These are phyloP conservation scores for Apiospora pterosperma DNA, from an alignment of 2,329 filamentous ascomycete species.

Conservation along the genomic window DNA sequence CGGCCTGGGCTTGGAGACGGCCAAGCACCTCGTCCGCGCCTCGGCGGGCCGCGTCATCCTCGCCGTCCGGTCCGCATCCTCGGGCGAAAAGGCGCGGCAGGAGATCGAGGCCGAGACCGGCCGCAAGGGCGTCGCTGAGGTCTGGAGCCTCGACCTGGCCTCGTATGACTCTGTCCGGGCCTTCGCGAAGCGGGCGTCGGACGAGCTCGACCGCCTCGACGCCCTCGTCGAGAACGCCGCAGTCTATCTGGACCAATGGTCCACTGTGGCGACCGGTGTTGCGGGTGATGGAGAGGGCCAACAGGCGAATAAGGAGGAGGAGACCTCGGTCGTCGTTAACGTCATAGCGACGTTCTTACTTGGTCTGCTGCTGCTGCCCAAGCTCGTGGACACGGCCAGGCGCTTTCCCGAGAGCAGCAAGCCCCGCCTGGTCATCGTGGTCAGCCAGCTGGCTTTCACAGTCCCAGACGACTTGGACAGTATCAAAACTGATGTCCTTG, in stretches of 20 bases:
- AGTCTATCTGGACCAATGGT: conserved; percentile 30
- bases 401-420: background rate
- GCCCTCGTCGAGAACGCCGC: conserved; percentile 40
- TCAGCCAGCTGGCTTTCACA: conserved; percentile 9
- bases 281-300: background rate
- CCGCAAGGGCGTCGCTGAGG: conserved; percentile 25
- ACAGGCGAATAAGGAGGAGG: conserved; percentile 38
- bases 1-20: conserved; percentile 7
- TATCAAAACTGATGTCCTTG: conserved; percentile 4
- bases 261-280: conserved; percentile 20
- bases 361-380: conserved; percentile 26
- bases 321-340: conserved; percentile 42
- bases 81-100: conserved; percentile 33
- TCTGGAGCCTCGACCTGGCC: conserved; percentile 42
- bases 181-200: conserved; percentile 31
- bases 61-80: background rate
- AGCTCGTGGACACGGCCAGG: conserved; percentile 21
- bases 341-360: conserved; percentile 27
- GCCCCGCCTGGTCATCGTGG: conserved; percentile 7
- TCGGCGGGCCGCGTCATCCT: conserved; percentile 4
- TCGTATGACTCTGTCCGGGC: conserved; percentile 35
- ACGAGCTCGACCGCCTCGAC: conserved; percentile 37
- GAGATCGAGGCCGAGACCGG: conserved; percentile 23
- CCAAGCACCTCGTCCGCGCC: conserved; percentile 6
- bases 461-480: conserved; percentile 11